Base-by-base conservation (phyloP, 1,139 yeast genomes). In the Blastobotrys arbuscula region DNA sequence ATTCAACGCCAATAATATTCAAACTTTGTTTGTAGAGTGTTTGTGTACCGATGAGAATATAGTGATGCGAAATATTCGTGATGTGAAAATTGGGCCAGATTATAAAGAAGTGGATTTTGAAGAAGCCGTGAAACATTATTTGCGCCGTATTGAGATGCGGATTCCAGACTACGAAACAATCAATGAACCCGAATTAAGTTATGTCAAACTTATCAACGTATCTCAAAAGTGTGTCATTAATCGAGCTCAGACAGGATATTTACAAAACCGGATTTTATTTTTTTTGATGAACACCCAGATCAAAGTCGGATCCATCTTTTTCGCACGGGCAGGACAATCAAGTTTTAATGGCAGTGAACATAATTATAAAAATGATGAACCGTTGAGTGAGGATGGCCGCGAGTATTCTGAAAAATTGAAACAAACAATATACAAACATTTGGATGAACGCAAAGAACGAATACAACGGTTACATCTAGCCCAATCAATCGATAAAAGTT, bases 251-350 rank as follows among this genome's bases (percentile, higher is more conserved):
- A 79, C 86, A 58, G 97, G 97, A 15, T 92, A 90, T 65, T 74
- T 92, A 64, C 82, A 88, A 54, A 87, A 90, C 64, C 84, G 92
- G 60, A 92, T 90, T 40, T 88, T 90, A 20, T 88, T 87, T 66
- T 90, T 86, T 67, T 72, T 90, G 61, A 85, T 90, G 88, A 90
- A 90, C 68, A 77, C 92, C 13, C 77, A 88, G 56, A 82, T 87
- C 59, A 86, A 88, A 64, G 76, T 80, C 50, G 96, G 97, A 1
- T 84, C 89, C 36, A 89, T 88, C 30, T 92, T 78, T 68, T 88
- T 88, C 70, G 95, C 96, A 1, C 74, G 96, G 53, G 73, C 74
- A 1, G 74, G 75, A 13, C 54, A 58, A 18, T 54, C 64, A 13
- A 60, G 60, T 42, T 28, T 28, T 28, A 35, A 35, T 20, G 49